These are phyloP conservation scores for Periglandula ipomoeae DNA, from an alignment of 2,329 filamentous ascomycete species.

Conservation along the genomic window DNA sequence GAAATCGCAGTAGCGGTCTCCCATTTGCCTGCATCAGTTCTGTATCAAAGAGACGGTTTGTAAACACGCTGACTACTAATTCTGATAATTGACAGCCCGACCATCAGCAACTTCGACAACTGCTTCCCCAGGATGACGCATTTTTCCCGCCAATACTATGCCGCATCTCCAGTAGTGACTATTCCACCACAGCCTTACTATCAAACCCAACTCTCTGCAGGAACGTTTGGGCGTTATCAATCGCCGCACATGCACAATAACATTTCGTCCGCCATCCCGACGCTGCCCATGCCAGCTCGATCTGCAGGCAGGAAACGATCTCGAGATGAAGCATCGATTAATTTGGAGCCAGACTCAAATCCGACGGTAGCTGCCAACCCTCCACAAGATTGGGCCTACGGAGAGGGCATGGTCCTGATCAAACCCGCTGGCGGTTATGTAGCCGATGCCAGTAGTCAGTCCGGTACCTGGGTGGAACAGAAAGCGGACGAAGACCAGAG, in stretches of 20 bases:
- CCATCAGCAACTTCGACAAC: no score
- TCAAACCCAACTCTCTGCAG: constrained; percentile 22
- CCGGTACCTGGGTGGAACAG: constrained; percentile 65
- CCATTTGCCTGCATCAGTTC: neutral
- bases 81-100: constrained; percentile 6
- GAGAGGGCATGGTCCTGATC: constrained; percentile 64
- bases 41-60: constrained; percentile 16
- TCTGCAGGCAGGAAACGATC: constrained; percentile 60
- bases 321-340: constrained; percentile 60
- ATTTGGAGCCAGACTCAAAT: constrained; percentile 51
- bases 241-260: constrained; percentile 17
- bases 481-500: constrained; percentile 44
- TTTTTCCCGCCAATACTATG: constrained; percentile 31
- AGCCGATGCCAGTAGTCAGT: constrained; percentile 52
- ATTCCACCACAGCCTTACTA: constrained; percentile 25
- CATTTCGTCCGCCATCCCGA: constrained; percentile 12
- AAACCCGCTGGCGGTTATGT: constrained; percentile 52
- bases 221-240: constrained; percentile 19
- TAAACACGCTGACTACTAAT: constrained; percentile 23
- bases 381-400: constrained; percentile 59
- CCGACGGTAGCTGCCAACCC: constrained; percentile 35
- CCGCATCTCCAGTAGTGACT: constrained; percentile 36
- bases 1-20: no score
- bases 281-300: constrained; percentile 18
- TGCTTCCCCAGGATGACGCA: constrained; percentile 35